Evolutionary conservation across 208 protist genomes (phyloP).

Genomic region (Trypanosoma scelopori): DNA sequence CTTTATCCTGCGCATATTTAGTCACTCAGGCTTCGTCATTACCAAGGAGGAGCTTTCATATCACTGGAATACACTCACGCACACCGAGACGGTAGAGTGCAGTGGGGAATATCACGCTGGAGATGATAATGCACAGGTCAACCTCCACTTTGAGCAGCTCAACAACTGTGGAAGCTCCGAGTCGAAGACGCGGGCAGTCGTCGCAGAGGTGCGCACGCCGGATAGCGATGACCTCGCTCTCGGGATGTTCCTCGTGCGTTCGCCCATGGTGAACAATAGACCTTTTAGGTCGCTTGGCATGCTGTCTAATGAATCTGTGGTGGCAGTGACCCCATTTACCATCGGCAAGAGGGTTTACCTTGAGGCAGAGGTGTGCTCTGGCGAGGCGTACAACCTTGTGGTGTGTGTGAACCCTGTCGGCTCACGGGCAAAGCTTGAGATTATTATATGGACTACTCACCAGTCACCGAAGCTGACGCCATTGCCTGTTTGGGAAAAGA

Average conservation of each 20-base stretch:
- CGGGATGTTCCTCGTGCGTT: slow-evolving; percentile 29
- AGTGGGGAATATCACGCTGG: slow-evolving; percentile 56
- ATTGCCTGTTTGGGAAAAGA: slow-evolving; percentile 60
- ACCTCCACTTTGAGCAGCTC: slow-evolving; percentile 25
- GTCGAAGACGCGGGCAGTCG: slow-evolving; percentile 8
- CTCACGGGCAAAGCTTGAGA: slow-evolving; percentile 35
- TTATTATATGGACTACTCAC: slow-evolving; percentile 64
- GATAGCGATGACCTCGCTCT: slow-evolving; percentile 18
- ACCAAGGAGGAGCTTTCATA: slow-evolving; percentile 42
- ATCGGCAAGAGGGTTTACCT: slow-evolving; percentile 47
- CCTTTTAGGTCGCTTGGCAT: slow-evolving; percentile 36
- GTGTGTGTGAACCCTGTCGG: slow-evolving; percentile 50
- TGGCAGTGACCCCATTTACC: slow-evolving; percentile 43
- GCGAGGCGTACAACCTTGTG: slow-evolving; percentile 54
- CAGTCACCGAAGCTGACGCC: slow-evolving; percentile 33
- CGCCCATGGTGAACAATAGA: slow-evolving; percentile 24
- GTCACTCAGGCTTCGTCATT: slow-evolving; percentile 45
- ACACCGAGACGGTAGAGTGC: slow-evolving; percentile 27
- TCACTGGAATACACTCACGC: slow-evolving; percentile 52
- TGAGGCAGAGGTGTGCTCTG: slow-evolving; percentile 23
- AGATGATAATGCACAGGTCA: slow-evolving; percentile 65
- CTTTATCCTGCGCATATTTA: slow-evolving; percentile 66
- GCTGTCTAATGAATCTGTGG: slow-evolving; percentile 28
- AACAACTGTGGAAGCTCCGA: slow-evolving; percentile 6
- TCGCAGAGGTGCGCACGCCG: slow-evolving; percentile 26